Percentiles rank a stretch among this genome's conserved stretches.
These are phyloP conservation scores for Dendrobium chrysotoxum DNA, from an alignment of 106 monocot species.

Conservation along the genomic window DNA sequence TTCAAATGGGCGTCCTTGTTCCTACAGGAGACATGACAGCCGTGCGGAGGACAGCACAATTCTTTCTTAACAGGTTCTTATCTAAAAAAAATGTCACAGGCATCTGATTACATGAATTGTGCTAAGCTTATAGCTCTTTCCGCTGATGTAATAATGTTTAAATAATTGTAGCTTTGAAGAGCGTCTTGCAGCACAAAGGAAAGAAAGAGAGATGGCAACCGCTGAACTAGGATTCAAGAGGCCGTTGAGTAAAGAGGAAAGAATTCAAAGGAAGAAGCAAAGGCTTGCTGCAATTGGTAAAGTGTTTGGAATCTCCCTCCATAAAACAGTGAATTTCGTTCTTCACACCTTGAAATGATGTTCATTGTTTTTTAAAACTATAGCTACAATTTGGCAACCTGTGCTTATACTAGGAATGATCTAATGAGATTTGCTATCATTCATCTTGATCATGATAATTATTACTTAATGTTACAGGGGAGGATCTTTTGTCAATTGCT, in stretches of 20 bases:
- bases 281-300: constrained; percentile 96
- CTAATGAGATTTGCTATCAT: not conserved
- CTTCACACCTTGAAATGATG: not conserved
- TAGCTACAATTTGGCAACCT: not conserved
- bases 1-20: constrained; percentile 99
- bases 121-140: not conserved
- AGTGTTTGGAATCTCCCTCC: not conserved
- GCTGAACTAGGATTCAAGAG: constrained; percentile 92
- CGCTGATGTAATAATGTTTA: not conserved
- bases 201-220: constrained; percentile 84
- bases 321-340: not conserved
- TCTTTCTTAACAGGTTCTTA: constrained; percentile 85
- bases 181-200: constrained; percentile 84
- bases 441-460: not conserved
- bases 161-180: constrained; percentile 77
- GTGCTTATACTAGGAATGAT: not conserved
- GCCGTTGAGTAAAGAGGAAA: constrained; percentile 80
- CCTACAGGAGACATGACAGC: constrained; percentile 99
- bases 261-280: constrained; percentile 87
- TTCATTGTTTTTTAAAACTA: not conserved
- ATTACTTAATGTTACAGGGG: constrained; percentile 47
- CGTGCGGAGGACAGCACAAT: constrained; percentile 90
- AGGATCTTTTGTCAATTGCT: constrained; percentile 96
- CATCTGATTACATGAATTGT: not conserved
- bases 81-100: not conserved